These are phyloP conservation scores for Phaffia rhodozyma DNA, from an alignment of 1,284 basidiomycete species.

Conservation along the genomic window DNA sequence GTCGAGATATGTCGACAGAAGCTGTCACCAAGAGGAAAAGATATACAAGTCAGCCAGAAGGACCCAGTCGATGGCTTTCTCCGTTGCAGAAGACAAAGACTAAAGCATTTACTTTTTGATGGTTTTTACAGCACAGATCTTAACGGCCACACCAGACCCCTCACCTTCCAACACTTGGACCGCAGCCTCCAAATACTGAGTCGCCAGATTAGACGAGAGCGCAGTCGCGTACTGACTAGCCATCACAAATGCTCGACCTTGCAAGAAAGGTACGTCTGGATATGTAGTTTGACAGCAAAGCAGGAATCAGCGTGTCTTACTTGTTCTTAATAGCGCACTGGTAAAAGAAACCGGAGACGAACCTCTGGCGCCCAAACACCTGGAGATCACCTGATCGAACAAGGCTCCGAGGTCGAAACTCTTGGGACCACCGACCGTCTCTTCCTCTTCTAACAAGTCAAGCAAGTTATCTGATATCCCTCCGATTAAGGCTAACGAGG, in stretches of 20 bases:
- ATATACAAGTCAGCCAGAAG: not conserved
- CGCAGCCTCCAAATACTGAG: slow-evolving; percentile 76
- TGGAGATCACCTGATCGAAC: slow-evolving; percentile 65
- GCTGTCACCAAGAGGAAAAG: slow-evolving; percentile 24
- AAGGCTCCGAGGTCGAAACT: slow-evolving; percentile 66
- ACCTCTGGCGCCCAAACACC: slow-evolving; percentile 56
- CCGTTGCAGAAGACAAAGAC: not conserved
- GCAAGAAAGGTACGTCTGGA: slow-evolving; percentile 72
- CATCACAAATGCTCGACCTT: slow-evolving; percentile 88
- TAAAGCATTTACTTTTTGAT: slow-evolving; percentile 58
- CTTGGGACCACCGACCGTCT: slow-evolving; percentile 44
- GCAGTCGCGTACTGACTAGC: slow-evolving; percentile 74
- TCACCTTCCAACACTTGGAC: slow-evolving; percentile 66
- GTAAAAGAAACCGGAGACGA: slow-evolving; percentile 22
- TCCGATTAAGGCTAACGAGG: slow-evolving; percentile 69
- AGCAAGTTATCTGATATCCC: slow-evolving; percentile 65
- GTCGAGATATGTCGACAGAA: slow-evolving; percentile 42
- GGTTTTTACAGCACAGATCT: slow-evolving; percentile 85
- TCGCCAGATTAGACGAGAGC: slow-evolving; percentile 56
- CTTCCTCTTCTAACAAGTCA: slow-evolving; percentile 63
- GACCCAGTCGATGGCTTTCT: not conserved
- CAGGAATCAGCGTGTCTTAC: not conserved
- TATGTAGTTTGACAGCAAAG: not conserved
- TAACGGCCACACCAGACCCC: slow-evolving; percentile 66
- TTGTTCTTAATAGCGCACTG: too few species aligned